Base-by-base conservation (phyloP, 495 filamentous ascomycete species). In the Cetradonia linearis region DNA sequence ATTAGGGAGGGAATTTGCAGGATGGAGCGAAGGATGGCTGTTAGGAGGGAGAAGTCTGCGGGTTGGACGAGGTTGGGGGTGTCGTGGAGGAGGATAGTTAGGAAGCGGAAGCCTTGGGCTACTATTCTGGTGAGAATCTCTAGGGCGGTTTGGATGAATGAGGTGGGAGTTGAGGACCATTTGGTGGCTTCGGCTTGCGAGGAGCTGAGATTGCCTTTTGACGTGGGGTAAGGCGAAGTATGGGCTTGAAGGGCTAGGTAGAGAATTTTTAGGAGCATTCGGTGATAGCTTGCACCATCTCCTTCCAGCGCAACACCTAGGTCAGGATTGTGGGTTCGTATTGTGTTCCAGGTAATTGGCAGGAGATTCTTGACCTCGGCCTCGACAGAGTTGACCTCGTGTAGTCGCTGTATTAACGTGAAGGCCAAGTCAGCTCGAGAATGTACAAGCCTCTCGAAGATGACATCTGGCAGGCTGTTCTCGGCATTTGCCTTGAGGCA, bases 31-130 rank as follows among this genome's bases (percentile, higher is more conserved):
- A 97, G 76, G 63, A 96, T 85, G 8, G 86, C 89, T n/a, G 86
- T 96, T 28, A 99, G 73, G 47, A 96, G 86, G 20, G 86, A 86
- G 64, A 97, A 84, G 67, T 99, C 93, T 55, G 77, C 77, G 4
- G 83, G 80, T 14, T 72, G 70, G 60, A 76, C 76, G 27, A 74
- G 78, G n/a, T 70, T 79, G 67, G 58, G 86, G 25, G 72, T 66
- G 9, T 78, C 79, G 66, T 95, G 91, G 37, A 95, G 77, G 54
- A 85, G 78, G 1, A 83, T 79, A 8, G 86, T 88, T 31, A 96
- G 76, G 7, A 86, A 82, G 52, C 83, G 82, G 72, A 96, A 90
- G 11, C 87, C 89, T 61, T 83, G 84, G 1, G 83, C 85, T n/a
- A 97, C 88, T 23, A 91, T 78, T 7, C 81, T 76, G 58, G 87